Evolutionary conservation across 2,329 filamentous ascomycete genomes (phyloP), one percentile per base, ranked within the genome.

Genomic region (Pestalotiopsis sp.): DNA sequence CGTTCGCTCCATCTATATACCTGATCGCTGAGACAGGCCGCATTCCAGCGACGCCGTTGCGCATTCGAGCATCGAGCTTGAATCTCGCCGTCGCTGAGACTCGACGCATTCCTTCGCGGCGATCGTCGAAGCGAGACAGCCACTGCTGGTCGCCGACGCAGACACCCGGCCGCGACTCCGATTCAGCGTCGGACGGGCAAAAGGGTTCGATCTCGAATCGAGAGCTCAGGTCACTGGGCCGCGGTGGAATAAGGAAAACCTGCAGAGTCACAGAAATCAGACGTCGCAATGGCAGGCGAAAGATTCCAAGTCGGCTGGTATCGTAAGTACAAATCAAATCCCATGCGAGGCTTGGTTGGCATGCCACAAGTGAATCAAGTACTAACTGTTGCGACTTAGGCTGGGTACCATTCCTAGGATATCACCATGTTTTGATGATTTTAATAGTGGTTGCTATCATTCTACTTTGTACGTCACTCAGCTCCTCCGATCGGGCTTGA

Each of bases 341-440:
- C 20, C 26, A 61, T 20, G 14, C 22, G 35, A 24, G 24, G 13
- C 17, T 38, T 40, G 26, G n/a, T 22, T 35, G 35, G 63, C 14
- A 64, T 52, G 22, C 38, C 44, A 55, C 22, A 4, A 20, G 10
- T 30, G 44, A n/a, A 35, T 24, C 44, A 35, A 44, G 60, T 60
- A 3, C 52, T 65, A 38, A 67, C 60, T 40, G 20, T 38, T 17
- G 62, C 61, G 59, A 57, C 52, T 4, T 70, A 90, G 89, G 88
- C 76, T 88, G 87, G 74, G 82, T 92, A 78, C 90, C 90, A 73
- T 91, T 92, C 77, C 84, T 92, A 68, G 90, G 90, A 72, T 91
- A 91, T 76, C 90, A 91, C 78, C 89, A 99, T 89, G 92, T 98
- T 72, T 88, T 99, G 80, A 99, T 99, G 96, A 94, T 99, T 75